Evolutionary conservation across 192 early-diverging fungal genomes (phyloP).

Genomic region (Linnemannia zychae): DNA sequence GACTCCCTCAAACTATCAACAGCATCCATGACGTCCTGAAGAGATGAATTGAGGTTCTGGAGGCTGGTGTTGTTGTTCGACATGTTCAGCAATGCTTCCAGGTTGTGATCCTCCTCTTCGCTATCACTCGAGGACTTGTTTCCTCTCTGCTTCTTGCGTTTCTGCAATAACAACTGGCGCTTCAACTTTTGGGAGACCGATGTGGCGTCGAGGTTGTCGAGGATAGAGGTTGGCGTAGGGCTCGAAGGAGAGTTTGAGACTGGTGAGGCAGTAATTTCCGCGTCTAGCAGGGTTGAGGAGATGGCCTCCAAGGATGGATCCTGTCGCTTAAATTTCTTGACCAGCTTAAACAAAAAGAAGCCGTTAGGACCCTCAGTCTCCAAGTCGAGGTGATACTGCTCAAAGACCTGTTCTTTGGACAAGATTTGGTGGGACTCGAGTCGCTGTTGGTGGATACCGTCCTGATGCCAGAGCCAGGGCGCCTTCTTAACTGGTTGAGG

Average conservation of each 20-base stretch:
- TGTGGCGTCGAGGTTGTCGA: slow-evolving; percentile 41
- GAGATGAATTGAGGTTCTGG: slow-evolving; percentile 48
- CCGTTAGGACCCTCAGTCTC: slow-evolving; percentile 52
- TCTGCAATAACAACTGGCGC: slow-evolving; percentile 47
- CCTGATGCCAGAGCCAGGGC: slow-evolving; percentile 56
- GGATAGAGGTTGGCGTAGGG: slow-evolving; percentile 29
- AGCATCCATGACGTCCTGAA: slow-evolving; percentile 52
- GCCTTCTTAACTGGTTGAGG: slow-evolving; percentile 27
- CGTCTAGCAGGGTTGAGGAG: slow-evolving; percentile 25
- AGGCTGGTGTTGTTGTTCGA: slow-evolving; percentile 47
- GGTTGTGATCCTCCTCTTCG: slow-evolving; percentile 36
- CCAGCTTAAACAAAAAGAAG: slow-evolving; percentile 53
- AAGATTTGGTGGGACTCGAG: slow-evolving; percentile 55
- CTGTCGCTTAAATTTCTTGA: slow-evolving; percentile 45
- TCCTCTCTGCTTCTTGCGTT: slow-evolving; percentile 48
- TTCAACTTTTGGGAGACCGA: slow-evolving; percentile 48
- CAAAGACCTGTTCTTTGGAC: slow-evolving; percentile 55
- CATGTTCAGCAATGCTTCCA: slow-evolving; percentile 49
- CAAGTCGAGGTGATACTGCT: slow-evolving; percentile 48
- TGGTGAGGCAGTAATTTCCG: slow-evolving; percentile 40
- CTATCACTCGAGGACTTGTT: not conserved
- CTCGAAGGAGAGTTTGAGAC: slow-evolving; percentile 12
- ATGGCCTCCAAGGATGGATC: slow-evolving; percentile 33
- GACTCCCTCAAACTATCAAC: slow-evolving; percentile 28
- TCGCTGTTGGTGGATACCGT: slow-evolving; percentile 44